Percentiles rank a stretch among this genome's conserved stretches.
Conservation (phyloP, 208 protist species). For the Leishmania tropica region DNA sequence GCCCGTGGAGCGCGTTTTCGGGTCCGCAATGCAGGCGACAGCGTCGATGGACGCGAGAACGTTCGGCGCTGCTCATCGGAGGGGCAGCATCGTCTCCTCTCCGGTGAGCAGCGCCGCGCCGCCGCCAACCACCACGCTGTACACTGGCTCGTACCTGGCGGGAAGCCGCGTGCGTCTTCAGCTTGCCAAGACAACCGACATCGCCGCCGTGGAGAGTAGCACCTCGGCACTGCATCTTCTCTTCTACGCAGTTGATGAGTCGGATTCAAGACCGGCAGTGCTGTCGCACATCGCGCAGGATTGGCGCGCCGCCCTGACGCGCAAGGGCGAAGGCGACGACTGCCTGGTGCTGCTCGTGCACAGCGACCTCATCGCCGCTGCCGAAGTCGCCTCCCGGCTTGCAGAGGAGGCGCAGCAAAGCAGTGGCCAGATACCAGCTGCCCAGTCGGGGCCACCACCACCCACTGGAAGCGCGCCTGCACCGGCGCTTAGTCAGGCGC, state of each 20-base stretch:
- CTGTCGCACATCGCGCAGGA: slow-evolving; percentile 53
- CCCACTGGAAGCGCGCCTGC: background rate
- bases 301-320: slow-evolving; percentile 62
- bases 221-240: slow-evolving; percentile 65
- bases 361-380: slow-evolving; percentile 49
- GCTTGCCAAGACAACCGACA: slow-evolving; percentile 69
- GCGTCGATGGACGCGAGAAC: background rate
- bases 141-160: slow-evolving; percentile 27
- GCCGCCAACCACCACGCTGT: slow-evolving; percentile 7
- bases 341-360: slow-evolving; percentile 59
- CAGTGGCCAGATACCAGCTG: background rate
- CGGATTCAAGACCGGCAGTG: slow-evolving; percentile 46
- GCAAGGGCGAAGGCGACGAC: slow-evolving; percentile 46
- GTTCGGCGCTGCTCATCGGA: background rate
- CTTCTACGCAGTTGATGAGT: slow-evolving; percentile 62
- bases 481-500: slow-evolving; percentile 33
- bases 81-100: background rate
- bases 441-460: background rate
- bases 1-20: slow-evolving; percentile 36
- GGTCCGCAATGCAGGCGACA: slow-evolving; percentile 19
- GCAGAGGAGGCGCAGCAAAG: slow-evolving; percentile 28
- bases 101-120: slow-evolving; percentile 4
- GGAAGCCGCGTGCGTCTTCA: slow-evolving; percentile 59
- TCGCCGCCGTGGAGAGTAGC: slow-evolving; percentile 29
- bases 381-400: slow-evolving; percentile 17